These are phyloP conservation scores for Mycena albidolilacea DNA, from an alignment of 768 basidiomycete genomes.

Conservation along the genomic window DNA sequence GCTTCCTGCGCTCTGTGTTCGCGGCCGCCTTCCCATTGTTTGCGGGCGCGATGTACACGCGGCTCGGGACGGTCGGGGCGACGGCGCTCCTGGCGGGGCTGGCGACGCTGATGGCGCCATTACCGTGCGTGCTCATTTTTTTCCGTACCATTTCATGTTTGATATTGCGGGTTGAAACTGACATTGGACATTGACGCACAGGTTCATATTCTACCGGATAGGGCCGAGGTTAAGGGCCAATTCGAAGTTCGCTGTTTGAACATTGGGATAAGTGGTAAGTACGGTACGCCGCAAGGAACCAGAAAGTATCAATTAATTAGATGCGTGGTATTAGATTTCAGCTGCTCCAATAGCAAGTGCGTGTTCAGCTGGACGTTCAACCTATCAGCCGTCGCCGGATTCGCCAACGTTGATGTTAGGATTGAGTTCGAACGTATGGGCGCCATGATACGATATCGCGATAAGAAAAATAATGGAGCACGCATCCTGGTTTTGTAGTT, in stretches of 20 bases:
- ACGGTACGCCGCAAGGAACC: no score
- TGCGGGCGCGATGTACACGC: conserved; percentile 78
- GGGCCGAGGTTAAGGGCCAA: conserved; percentile 60
- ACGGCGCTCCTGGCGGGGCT: conserved; percentile 79
- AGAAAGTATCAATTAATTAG: no score
- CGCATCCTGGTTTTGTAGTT: no score
- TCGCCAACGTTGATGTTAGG: no score
- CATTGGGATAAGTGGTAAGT: background rate
- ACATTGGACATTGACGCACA: conserved; percentile 36
- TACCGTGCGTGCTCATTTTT: conserved; percentile 63
- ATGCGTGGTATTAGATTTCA: no score
- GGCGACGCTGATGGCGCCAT: conserved; percentile 71
- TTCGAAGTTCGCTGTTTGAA: conserved; percentile 56
- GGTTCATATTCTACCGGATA: conserved; percentile 64
- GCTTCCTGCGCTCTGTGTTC: conserved; percentile 71
- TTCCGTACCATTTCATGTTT: no score
- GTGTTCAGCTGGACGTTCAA: no score
- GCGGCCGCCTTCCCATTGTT: conserved; percentile 76
- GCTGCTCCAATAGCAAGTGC: no score
- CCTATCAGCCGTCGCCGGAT: no score
- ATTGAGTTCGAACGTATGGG: no score
- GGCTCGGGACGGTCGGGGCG: conserved; percentile 79
- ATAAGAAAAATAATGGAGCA: no score
- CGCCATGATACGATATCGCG: no score
- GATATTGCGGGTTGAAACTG: background rate